Conservation (phyloP, 768 basidiomycete genomes). For the Gymnopilus junonius region DNA sequence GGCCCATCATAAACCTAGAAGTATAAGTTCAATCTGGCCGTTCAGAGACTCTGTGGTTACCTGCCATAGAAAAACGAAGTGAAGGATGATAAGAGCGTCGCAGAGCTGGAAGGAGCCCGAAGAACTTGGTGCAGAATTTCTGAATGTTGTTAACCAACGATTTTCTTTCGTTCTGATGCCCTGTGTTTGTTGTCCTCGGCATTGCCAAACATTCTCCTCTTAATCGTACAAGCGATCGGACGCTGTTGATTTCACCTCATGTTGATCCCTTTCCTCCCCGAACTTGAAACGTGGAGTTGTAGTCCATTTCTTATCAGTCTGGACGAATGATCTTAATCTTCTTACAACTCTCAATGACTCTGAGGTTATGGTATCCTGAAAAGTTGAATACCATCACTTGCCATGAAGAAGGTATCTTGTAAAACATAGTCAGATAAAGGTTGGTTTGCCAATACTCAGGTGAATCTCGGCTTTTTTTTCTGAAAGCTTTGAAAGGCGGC, state of each 20-base stretch:
- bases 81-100: not conserved
- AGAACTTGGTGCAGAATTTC: not conserved
- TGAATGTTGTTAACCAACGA: too few species aligned
- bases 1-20: too few species aligned
- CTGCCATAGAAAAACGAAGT: not conserved
- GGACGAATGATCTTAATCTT: not conserved
- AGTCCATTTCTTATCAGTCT: not conserved
- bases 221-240: not conserved
- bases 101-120: not conserved
- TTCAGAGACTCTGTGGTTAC: too few species aligned
- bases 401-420: not conserved
- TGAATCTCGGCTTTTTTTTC: not conserved
- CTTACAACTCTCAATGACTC: not conserved
- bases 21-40: too few species aligned
- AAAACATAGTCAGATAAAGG: not conserved
- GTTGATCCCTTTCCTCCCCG: not conserved
- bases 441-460: not conserved
- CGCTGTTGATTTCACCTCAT: not conserved
- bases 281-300: not conserved
- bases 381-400: not conserved
- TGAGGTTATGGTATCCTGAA: not conserved
- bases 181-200: not conserved
- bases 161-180: too few species aligned
- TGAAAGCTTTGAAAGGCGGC: not conserved
- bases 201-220: slow-evolving; percentile 4